phyloP scores from a whole-genome alignment of 805 yeast genomes.

The Ogataea glucozyma region DNA sequence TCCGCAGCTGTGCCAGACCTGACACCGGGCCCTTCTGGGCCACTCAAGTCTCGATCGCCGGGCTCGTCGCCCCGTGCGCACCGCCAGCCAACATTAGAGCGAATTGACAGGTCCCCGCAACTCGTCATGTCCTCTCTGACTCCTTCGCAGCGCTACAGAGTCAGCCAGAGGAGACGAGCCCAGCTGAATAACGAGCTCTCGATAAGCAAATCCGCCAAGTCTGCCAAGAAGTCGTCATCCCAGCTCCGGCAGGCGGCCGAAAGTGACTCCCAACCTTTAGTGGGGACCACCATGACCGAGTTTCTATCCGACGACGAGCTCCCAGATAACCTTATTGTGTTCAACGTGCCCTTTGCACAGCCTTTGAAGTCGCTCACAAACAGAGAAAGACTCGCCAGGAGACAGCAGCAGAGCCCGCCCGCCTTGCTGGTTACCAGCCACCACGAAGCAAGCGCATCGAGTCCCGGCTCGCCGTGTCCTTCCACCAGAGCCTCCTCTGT shows the following conservation, averaged over 20 bases:
- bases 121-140: conserved; percentile 13
- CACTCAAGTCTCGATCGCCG: background rate
- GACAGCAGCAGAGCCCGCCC: conserved; percentile 7
- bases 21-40: too few relatives aligned
- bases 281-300: conserved; percentile 33
- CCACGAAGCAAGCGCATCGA: conserved; percentile 19
- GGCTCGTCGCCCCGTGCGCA: background rate
- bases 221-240: conserved; percentile 2
- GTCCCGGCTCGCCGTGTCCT: conserved; percentile 34
- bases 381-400: conserved; percentile 36
- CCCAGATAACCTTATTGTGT: conserved; percentile 54
- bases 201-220: too few relatives aligned
- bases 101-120: background rate
- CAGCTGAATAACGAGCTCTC: conserved; percentile 5
- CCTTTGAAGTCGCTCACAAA: conserved; percentile 45
- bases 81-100: too few relatives aligned
- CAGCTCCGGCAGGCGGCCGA: conserved; percentile 13
- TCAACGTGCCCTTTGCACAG: conserved; percentile 65
- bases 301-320: conserved; percentile 52
- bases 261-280: conserved; percentile 5
- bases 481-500: conserved; percentile 48
- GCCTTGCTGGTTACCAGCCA: background rate
- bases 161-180: conserved; percentile 24
- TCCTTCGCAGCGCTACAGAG: conserved; percentile 31
- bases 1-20: too few relatives aligned